phyloP scores from a whole-genome alignment of 2,329 filamentous ascomycete genomes.

The Sclerotinia trifoliorum region DNA sequence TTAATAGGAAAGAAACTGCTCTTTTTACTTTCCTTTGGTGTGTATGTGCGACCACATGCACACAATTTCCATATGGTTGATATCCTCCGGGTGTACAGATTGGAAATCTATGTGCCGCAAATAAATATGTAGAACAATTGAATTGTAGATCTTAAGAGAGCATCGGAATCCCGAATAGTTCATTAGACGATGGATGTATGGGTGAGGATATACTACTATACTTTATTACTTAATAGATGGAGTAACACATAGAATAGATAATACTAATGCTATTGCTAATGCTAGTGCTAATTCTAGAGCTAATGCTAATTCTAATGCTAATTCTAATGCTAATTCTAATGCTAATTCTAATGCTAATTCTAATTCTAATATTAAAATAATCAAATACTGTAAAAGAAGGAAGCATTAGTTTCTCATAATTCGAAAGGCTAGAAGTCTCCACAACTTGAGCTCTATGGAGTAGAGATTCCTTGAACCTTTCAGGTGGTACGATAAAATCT shows the following conservation, averaged over 20 bases:
- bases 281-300: background rate
- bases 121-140: slow-evolving; percentile 5
- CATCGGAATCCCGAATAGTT: background rate
- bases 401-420: slow-evolving; percentile 7
- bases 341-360: background rate
- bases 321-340: too few relatives aligned
- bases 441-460: background rate
- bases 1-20: background rate
- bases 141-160: background rate
- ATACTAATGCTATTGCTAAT: background rate
- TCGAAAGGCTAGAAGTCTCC: slow-evolving; percentile 19
- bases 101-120: slow-evolving; percentile 6
- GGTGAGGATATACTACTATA: slow-evolving; percentile 6
- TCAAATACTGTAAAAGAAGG: background rate
- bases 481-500: slow-evolving; percentile 16
- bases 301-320: background rate
- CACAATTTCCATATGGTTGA: slow-evolving; percentile 18
- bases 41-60: slow-evolving; percentile 3
- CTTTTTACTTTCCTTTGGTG: background rate
- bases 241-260: background rate
- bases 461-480: slow-evolving; percentile 16
- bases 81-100: slow-evolving; percentile 13
- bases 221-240: background rate
- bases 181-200: background rate
- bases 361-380: background rate